A percentile compares a stretch with the other conserved stretches of the same genome.
Conservation (phyloP, 2,329 filamentous ascomycete genomes). For the Camillea tinctor region DNA sequence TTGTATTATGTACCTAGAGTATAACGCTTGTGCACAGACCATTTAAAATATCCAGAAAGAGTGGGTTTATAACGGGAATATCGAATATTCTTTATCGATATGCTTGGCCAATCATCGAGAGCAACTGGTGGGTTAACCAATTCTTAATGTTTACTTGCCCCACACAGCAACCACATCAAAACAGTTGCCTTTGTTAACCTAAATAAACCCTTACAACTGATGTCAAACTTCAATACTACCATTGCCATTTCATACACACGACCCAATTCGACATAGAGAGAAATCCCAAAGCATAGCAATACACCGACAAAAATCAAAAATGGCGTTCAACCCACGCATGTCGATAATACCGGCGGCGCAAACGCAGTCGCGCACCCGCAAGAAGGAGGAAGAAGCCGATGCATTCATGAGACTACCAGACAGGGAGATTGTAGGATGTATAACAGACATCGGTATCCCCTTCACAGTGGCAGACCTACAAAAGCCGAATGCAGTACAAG, state of each 20-base stretch:
- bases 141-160: constrained; percentile 16
- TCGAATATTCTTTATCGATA: constrained; percentile 4
- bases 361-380: constrained; percentile 52
- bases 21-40: background rate
- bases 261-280: background rate
- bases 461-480: constrained; percentile 85
- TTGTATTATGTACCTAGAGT: background rate
- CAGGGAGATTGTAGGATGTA: constrained; percentile 90
- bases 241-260: background rate
- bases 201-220: too few relatives aligned
- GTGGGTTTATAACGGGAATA: background rate
- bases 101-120: constrained; percentile 1
- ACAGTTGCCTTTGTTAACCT: constrained; percentile 6
- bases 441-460: constrained; percentile 91
- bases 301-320: constrained; percentile 31
- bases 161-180: constrained; percentile 22
- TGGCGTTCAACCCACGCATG: constrained; percentile 61
- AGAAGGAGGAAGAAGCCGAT: constrained; percentile 59
- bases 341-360: constrained; percentile 57
- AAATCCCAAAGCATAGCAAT: background rate
- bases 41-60: background rate
- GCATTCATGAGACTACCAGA: constrained; percentile 61
- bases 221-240: background rate
- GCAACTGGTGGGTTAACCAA: constrained; percentile 1
- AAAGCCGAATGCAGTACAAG: constrained; percentile 90